Base-by-base conservation (phyloP, 2,329 filamentous ascomycete species). In the Akanthomyces muscarius region DNA sequence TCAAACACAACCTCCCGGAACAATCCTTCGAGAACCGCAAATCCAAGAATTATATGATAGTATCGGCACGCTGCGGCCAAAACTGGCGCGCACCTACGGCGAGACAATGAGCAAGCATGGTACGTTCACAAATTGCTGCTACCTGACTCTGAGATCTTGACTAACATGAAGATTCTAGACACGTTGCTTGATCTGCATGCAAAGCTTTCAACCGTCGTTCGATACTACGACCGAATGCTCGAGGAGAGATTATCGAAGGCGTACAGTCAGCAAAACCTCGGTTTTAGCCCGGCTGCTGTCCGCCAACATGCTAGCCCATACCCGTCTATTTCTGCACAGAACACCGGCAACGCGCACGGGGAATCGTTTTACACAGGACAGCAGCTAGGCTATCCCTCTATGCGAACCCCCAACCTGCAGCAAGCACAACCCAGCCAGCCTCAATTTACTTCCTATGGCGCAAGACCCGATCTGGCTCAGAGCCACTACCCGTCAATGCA, bases 51-150 rank as follows among this genome's bases (percentile, higher is more conserved):
- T 99, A 5, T 99, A 99, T 73, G 95, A 98, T 72, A 96, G 93
- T 70, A 98, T 99, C 69, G 92, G 94, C n/a, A 84, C 92, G 18
- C 79, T 99, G 66, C 86, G 95, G 56, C 95, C 95, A 1, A 99
- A 99, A 75, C 81, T 99, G 62, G 95, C 95, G 5, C 86, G 95
- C 63, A 97, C 94, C 0, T 97, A 98, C 72, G 95, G 95, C 62
- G 95, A 99, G 78, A 97, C 95, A 0, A 98, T 99, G 95, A 98
- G 95, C 84, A 99, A 99, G 76, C 95, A 98, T 75, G 93, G 91
- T 91, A 79, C 73, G 86, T 62, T 7, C 14, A 7, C 77, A 47
- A n/a, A 33, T 28, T 36, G 21, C 1, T 13, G 4, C 13, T 6
- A 45, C 30, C 50, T 61, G 42, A 21, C 47, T 8, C 21, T 30